phyloP scores from a whole-genome alignment of 2,329 filamentous ascomycete genomes.

The Phialophora expanda region DNA sequence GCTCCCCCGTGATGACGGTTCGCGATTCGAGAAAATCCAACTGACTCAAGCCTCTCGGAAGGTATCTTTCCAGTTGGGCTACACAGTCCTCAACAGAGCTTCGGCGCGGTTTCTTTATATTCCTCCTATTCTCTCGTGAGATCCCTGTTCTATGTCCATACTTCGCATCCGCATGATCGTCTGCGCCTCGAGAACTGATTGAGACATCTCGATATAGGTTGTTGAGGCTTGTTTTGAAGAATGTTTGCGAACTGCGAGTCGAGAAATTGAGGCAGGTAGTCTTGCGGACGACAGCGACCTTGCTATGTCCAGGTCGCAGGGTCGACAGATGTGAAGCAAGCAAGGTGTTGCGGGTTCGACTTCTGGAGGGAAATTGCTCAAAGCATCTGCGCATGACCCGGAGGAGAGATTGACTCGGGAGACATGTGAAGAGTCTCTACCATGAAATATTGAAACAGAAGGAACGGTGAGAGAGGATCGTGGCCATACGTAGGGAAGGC shows the following conservation, averaged over 20 bases:
- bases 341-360: slow-evolving; percentile 21
- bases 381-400: slow-evolving; percentile 37
- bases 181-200: not conserved
- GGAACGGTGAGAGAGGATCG: not conserved
- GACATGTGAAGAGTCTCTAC: slow-evolving; percentile 10
- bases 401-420: slow-evolving; percentile 16
- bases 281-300: not conserved
- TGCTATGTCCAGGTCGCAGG: slow-evolving; percentile 4
- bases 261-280: not conserved
- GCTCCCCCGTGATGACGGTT: slow-evolving; percentile 17
- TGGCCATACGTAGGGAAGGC: slow-evolving; percentile 1
- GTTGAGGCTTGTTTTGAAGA: not conserved
- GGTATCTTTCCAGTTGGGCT: slow-evolving; percentile 44
- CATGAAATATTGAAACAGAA: not conserved
- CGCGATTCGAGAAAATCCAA: slow-evolving; percentile 20
- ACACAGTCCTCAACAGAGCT: slow-evolving; percentile 45
- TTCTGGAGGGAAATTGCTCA: slow-evolving; percentile 29
- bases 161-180: not conserved
- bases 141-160: slow-evolving; percentile 11
- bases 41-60: slow-evolving; percentile 41
- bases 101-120: slow-evolving; percentile 29
- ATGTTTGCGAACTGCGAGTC: slow-evolving; percentile 4
- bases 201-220: slow-evolving; percentile 11
- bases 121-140: slow-evolving; percentile 2
- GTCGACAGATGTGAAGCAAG: slow-evolving; percentile 14